A percentile compares a stretch with the other conserved stretches of the same genome.
phyloP scores from a whole-genome alignment of 2,329 filamentous ascomycete species.

The Tolypocladium endophyticum region DNA sequence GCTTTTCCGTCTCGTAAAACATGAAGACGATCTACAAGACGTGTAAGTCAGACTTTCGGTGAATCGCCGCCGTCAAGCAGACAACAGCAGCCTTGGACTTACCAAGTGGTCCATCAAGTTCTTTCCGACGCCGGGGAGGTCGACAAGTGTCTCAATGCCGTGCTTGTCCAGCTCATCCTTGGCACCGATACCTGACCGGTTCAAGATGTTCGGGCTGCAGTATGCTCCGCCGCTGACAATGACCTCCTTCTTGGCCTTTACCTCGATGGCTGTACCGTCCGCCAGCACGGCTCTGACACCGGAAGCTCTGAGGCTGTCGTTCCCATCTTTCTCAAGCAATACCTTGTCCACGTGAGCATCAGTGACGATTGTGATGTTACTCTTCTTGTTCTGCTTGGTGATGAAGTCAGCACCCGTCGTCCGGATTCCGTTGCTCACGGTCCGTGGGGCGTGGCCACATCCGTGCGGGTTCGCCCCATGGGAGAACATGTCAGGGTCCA shows the following conservation, averaged over 20 bases:
- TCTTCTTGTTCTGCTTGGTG: constrained; percentile 22
- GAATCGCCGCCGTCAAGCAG: not conserved
- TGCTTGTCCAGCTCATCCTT: constrained; percentile 29
- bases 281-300: constrained; percentile 30
- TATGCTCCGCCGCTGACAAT: constrained; percentile 37
- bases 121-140: constrained; percentile 38
- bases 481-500: constrained; percentile 50
- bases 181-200: constrained; percentile 41
- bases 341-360: constrained; percentile 42
- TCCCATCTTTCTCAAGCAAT: constrained; percentile 25
- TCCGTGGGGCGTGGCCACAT: constrained; percentile 43
- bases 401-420: constrained; percentile 44
- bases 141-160: constrained; percentile 28
- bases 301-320: constrained; percentile 28
- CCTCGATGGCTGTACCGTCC: not conserved
- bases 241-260: constrained; percentile 22
- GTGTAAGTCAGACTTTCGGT: not conserved
- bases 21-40: constrained; percentile 39
- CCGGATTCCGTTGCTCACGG: constrained; percentile 39
- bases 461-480: constrained; percentile 38
- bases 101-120: constrained; percentile 35
- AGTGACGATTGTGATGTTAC: constrained; percentile 36
- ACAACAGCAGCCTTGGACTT: not conserved
- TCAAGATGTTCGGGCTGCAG: constrained; percentile 39
- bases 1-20: constrained; percentile 46